These are phyloP conservation scores for Microbotryum lychnidis-dioicae DNA, from an alignment of 1,284 basidiomycete genomes.

Conservation along the genomic window DNA sequence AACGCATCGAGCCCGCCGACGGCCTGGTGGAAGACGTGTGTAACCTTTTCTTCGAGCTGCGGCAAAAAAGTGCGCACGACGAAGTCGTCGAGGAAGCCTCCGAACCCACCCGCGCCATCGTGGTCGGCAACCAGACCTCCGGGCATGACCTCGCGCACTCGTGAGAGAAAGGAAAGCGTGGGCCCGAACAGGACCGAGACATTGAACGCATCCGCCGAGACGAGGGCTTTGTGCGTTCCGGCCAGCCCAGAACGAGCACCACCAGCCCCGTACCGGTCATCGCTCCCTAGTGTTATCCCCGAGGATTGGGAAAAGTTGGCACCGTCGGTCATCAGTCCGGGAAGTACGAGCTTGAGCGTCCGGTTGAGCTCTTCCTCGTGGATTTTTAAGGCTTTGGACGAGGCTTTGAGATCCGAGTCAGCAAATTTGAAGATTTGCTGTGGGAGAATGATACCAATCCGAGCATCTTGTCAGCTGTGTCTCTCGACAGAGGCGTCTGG, in stretches of 20 bases:
- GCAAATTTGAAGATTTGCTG: slow-evolving; percentile 82
- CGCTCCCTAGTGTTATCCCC: slow-evolving; percentile 7
- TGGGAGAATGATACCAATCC: not conserved
- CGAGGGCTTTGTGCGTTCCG: slow-evolving; percentile 74
- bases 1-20: slow-evolving; percentile 76
- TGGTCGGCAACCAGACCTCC: slow-evolving; percentile 57
- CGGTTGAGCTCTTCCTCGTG: slow-evolving; percentile 81
- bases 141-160: slow-evolving; percentile 60
- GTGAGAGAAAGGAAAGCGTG: slow-evolving; percentile 74
- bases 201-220: slow-evolving; percentile 89
- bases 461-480: not conserved
- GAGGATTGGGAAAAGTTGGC: slow-evolving; percentile 8
- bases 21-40: slow-evolving; percentile 74
- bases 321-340: slow-evolving; percentile 55
- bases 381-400: slow-evolving; percentile 58
- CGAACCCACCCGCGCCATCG: slow-evolving; percentile 52
- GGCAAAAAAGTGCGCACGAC: slow-evolving; percentile 88
- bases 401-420: slow-evolving; percentile 70
- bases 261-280: not conserved
- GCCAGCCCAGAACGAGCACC: slow-evolving; percentile 43
- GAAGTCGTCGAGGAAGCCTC: slow-evolving; percentile 80
- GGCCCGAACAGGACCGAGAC: slow-evolving; percentile 90
- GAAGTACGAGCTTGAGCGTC: slow-evolving; percentile 81
- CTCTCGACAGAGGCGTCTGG: slow-evolving; percentile 1
- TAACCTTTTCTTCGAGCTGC: slow-evolving; percentile 90